Conservation (phyloP, 208 protist genomes). For the Leptomonas seymouri region DNA sequence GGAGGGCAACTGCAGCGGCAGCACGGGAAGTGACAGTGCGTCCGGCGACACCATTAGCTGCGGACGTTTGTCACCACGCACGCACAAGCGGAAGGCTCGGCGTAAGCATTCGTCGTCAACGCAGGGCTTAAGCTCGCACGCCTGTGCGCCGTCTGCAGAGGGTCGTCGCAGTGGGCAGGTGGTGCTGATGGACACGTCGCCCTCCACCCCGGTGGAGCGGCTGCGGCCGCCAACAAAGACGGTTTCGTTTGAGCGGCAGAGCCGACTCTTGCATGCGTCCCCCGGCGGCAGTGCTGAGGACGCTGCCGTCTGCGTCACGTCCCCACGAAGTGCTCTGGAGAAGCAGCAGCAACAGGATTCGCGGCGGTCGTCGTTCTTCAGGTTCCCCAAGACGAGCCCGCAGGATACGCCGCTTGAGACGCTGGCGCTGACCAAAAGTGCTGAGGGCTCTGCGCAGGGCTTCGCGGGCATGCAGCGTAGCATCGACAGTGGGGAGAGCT, state of each 20-base stretch:
- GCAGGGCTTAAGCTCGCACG: background rate
- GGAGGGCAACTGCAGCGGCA: background rate
- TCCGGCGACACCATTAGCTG: background rate
- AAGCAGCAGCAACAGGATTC: background rate
- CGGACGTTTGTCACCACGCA: constrained; percentile 1
- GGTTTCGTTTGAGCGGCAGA: background rate
- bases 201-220: background rate
- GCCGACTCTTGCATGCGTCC: background rate
- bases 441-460: background rate
- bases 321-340: background rate
- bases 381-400: background rate
- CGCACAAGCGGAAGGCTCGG: background rate
- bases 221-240: background rate
- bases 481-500: constrained; percentile 8
- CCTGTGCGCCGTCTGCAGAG: constrained; percentile 4
- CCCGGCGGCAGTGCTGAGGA: background rate
- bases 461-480: background rate
- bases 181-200: constrained; percentile 12
- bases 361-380: background rate
- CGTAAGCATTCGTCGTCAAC: constrained; percentile 5
- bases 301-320: background rate
- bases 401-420: background rate
- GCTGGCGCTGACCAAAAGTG: background rate
- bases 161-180: constrained; percentile 15
- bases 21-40: background rate